These are phyloP conservation scores for Globisporangium carolinianum DNA, from an alignment of 352 stramenopile species.

Conservation along the genomic window DNA sequence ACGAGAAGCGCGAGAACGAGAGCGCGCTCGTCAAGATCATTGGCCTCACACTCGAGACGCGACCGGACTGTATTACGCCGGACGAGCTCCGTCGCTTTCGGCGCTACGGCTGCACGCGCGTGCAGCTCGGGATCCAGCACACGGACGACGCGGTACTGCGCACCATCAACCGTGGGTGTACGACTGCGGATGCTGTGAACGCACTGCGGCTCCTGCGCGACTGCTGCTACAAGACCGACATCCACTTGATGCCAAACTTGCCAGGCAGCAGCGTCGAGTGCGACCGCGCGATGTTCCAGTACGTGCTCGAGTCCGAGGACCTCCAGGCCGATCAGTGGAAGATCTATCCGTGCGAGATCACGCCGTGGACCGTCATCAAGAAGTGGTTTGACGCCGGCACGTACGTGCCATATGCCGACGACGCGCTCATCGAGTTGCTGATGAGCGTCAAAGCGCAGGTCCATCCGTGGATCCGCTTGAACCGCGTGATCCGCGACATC, in stretches of 20 bases:
- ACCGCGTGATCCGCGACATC: constrained; percentile 92
- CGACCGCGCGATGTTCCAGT: constrained; percentile 89
- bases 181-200: constrained; percentile 54
- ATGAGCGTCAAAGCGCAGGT: constrained; percentile 88
- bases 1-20: constrained; percentile 89
- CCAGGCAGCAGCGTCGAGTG: constrained; percentile 76
- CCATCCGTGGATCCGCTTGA: constrained; percentile 92
- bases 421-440: constrained; percentile 84
- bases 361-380: constrained; percentile 88
- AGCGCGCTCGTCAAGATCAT: constrained; percentile 83
- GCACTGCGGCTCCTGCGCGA: constrained; percentile 86
- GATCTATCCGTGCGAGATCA: constrained; percentile 93
- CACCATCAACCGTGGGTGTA: constrained; percentile 90
- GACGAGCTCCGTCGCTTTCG: constrained; percentile 83
- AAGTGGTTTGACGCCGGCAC: constrained; percentile 86
- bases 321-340: constrained; percentile 94
- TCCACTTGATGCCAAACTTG: constrained; percentile 92
- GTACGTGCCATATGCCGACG: constrained; percentile 87
- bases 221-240: constrained; percentile 92
- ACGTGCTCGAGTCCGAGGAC: constrained; percentile 79
- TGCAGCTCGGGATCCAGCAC: constrained; percentile 90
- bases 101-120: constrained; percentile 80
- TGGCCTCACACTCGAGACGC: constrained; percentile 87
- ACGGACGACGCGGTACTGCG: constrained; percentile 87
- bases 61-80: constrained; percentile 87